phyloP scores from a whole-genome alignment of 2,329 filamentous ascomycete genomes.

The Ceratocystis harringtonii region DNA sequence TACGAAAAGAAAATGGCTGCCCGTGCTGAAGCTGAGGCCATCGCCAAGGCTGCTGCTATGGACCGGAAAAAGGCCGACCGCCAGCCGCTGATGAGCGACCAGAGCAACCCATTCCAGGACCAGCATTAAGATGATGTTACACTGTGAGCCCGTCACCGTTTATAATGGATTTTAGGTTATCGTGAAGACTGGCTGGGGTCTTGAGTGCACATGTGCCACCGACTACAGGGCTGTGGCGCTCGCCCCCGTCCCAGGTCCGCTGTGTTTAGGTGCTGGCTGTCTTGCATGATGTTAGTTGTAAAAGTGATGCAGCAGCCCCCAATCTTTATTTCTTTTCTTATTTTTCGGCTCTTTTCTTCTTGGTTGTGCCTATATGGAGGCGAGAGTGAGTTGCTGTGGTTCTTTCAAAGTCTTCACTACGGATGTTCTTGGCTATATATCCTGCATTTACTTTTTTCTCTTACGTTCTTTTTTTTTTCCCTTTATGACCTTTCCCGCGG shows the following conservation, averaged over 20 bases:
- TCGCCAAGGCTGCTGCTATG: constrained; percentile 31
- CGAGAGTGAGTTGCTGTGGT: no score
- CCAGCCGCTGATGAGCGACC: constrained; percentile 26
- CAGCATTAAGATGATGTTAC: constrained; percentile 17
- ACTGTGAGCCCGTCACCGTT: not conserved
- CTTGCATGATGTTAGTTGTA: not conserved
- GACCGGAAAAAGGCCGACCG: constrained; percentile 28
- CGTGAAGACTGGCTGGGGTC: no score
- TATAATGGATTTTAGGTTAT: not conserved
- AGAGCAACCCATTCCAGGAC: constrained; percentile 28
- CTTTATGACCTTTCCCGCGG: not conserved
- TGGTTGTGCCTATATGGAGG: not conserved
- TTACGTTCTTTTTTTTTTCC: not conserved
- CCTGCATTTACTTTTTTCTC: constrained; percentile 3
- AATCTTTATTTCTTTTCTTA: not conserved
- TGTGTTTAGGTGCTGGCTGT: not conserved
- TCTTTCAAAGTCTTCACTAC: not conserved
- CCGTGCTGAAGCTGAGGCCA: constrained; percentile 35
- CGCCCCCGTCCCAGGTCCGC: not conserved
- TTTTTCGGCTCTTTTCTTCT: not conserved
- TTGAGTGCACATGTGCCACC: not conserved
- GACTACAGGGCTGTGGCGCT: not conserved
- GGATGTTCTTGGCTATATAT: constrained; percentile 3
- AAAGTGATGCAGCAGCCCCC: not conserved
- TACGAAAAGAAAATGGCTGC: constrained; percentile 30